These are phyloP conservation scores for Sophora flavescens DNA, from an alignment of 306 rosid genomes.

Conservation along the genomic window DNA sequence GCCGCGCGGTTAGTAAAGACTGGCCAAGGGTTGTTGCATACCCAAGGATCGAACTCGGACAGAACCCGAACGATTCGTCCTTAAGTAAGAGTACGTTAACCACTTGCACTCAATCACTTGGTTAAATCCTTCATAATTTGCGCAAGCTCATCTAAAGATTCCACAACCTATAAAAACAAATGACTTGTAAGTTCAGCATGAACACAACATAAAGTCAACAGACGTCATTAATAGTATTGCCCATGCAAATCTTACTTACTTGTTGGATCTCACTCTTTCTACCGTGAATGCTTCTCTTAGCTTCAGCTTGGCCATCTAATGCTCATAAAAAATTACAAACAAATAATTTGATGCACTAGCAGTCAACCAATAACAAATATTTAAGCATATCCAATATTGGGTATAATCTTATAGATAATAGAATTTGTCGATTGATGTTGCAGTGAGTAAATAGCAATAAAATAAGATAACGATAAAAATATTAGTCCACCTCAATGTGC, in stretches of 20 bases:
- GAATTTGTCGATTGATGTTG: slow-evolving; percentile 7
- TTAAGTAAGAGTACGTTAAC: too few species aligned
- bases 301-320: slow-evolving; percentile 86
- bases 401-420: slow-evolving; percentile 7
- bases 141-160: slow-evolving; percentile 97
- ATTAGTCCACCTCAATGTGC: neutral
- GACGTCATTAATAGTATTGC: neutral
- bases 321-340: too few species aligned
- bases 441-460: neutral
- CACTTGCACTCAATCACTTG: too few species aligned
- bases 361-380: slow-evolving; percentile 29
- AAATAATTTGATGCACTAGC: slow-evolving; percentile 35
- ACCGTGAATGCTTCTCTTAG: slow-evolving; percentile 86
- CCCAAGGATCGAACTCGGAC: too few species aligned
- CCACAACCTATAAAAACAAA: slow-evolving; percentile 75
- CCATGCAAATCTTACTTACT: slow-evolving; percentile 58
- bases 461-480: slow-evolving; percentile 16
- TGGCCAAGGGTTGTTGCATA: too few species aligned
- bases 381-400: neutral
- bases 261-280: slow-evolving; percentile 98
- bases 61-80: too few species aligned
- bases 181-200: slow-evolving; percentile 19
- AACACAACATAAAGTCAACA: slow-evolving; percentile 24
- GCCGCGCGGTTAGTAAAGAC: too few species aligned
- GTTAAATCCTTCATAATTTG: slow-evolving; percentile 97